Evolutionary conservation across 495 filamentous ascomycete species (phyloP).

Genomic region (Podospora pseudocomata): DNA sequence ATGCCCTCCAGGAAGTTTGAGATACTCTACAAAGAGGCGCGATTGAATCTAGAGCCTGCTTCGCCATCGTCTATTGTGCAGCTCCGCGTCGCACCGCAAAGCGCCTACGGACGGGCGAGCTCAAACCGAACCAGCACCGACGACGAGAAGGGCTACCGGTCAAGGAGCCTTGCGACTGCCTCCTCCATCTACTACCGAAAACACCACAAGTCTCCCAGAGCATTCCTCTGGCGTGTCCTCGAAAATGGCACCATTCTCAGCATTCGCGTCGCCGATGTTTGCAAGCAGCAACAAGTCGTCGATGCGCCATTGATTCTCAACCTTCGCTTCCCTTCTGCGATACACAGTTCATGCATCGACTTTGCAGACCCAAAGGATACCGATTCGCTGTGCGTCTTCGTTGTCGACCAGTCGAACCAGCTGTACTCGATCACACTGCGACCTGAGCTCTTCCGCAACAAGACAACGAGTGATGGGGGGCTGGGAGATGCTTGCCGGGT

Average conservation of each 20-base stretch:
- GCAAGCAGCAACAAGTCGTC: conserved; percentile 59
- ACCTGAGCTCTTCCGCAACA: conserved; percentile 72
- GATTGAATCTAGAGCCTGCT: conserved; percentile 73
- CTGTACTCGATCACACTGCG: conserved; percentile 77
- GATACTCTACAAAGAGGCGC: conserved; percentile 79
- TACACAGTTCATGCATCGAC: conserved; percentile 71
- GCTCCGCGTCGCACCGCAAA: conserved; percentile 61
- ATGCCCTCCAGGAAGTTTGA: conserved; percentile 43
- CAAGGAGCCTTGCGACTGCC: conserved; percentile 67
- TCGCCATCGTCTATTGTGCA: conserved; percentile 65
- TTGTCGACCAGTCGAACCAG: conserved; percentile 70
- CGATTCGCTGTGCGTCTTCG: conserved; percentile 75
- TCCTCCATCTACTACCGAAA: conserved; percentile 82
- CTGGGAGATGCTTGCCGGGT: conserved; percentile 73
- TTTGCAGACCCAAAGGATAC: conserved; percentile 74
- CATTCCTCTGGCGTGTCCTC: conserved; percentile 85
- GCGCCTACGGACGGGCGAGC: conserved; percentile 39
- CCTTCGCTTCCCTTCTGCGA: conserved; percentile 67
- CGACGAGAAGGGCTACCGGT: conserved; percentile 71
- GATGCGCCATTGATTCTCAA: conserved; percentile 72
- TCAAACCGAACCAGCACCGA: conserved; percentile 41
- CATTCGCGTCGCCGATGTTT: conserved; percentile 77
- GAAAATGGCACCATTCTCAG: conserved; percentile 77
- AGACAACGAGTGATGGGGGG: conserved; percentile 63
- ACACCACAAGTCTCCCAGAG: conserved; percentile 68